Evolutionary conservation across 2,329 filamentous ascomycete genomes (phyloP).

Genomic region (Penicillium aurantiogriseum): DNA sequence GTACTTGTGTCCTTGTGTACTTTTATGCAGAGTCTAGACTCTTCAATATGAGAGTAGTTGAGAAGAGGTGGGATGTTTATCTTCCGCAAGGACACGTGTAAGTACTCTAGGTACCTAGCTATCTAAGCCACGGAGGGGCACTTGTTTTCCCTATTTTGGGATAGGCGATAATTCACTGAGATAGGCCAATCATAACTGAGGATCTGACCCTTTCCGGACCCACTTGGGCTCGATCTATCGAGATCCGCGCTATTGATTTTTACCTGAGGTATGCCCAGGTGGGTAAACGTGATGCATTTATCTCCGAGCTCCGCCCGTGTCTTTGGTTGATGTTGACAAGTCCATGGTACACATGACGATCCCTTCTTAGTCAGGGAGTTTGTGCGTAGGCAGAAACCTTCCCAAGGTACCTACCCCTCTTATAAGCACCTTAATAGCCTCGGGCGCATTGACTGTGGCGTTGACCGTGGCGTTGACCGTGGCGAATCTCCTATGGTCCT

Average conservation of each 20-base stretch:
- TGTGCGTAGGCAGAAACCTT: background rate
- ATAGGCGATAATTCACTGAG: background rate
- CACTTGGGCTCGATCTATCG: conserved; percentile 1
- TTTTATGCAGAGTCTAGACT: background rate
- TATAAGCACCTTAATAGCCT: background rate
- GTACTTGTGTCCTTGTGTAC: too few species aligned
- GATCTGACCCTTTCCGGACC: background rate
- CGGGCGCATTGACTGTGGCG: background rate
- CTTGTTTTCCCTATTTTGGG: background rate
- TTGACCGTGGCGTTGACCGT: background rate
- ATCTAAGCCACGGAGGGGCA: background rate
- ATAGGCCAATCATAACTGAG: background rate
- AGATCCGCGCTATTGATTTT: conserved; percentile 2
- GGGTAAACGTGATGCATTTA: background rate
- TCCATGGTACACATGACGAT: background rate
- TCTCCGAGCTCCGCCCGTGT: background rate
- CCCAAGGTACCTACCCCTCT: background rate
- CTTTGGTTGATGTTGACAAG: background rate
- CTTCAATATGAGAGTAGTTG: background rate
- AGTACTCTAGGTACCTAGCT: background rate
- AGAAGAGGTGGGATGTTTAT: background rate
- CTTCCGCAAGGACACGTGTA: background rate
- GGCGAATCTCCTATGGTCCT: background rate
- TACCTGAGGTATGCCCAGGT: too few species aligned
- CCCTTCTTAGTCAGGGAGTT: background rate